Base-by-base conservation (phyloP, 805 yeast species). In the Torulaspora franciscae region DNA sequence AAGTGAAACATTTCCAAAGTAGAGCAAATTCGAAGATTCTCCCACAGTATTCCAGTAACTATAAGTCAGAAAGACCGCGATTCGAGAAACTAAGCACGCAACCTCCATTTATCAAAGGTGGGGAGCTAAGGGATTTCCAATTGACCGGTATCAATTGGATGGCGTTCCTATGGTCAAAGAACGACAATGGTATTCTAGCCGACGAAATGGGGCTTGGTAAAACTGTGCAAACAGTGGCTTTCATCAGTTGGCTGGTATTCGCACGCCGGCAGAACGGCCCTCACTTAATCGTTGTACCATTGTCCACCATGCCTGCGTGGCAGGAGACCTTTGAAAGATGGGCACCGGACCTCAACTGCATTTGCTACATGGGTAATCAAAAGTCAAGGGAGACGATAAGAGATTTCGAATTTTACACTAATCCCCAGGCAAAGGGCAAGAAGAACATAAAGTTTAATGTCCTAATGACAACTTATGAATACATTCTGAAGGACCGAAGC, bases 171-270 rank as follows among this genome's bases (percentile, higher is more conserved):
- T 93, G 99, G 99, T 87, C 96, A 3, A 79, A 97, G 58, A 87
- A 91, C 66, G 97, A 93, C 69, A 93, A 93, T 65, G 98, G 99
- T 45, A 93, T 93, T 40, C 71, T 93, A 33, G 99, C 99, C 4
- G 99, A 93, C 71, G 99, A 93, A 66, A 93, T 93, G 99, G 99
- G 99, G 44, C 75, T 93, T 43, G 99, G 99, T 51, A 93, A 93
- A 62, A 93, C 99, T 7, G 96, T 93, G 11, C 99, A 93, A 67
- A 93, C 98, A 0, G 96, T 93, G 10, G 77, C 96, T 2, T 93
- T 93, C 60, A 71, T 93, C 51, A 85, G 96, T 37, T 93, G 99
- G 98, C 75, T 93, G 40, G 80, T 93, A 32, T 93, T 85, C 65
- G 95, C 97, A 4, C 80, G 99, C 64, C 79, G 96, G 66, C 99